phyloP scores from a whole-genome alignment of 2,329 filamentous ascomycete genomes.

The Hypoxylon sp. region DNA sequence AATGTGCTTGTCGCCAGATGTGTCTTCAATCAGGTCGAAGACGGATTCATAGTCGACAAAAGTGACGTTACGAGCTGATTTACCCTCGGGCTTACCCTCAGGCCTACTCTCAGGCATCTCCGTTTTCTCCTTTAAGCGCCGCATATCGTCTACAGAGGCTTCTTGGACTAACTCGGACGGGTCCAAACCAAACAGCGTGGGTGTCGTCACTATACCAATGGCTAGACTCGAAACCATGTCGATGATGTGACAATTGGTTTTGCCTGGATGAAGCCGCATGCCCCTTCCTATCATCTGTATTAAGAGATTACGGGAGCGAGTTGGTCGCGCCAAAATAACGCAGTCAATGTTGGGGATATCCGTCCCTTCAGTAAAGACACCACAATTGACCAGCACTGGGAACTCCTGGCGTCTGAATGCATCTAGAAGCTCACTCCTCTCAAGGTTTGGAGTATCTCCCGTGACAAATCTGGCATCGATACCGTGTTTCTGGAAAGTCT shows the following conservation, averaged over 20 bases:
- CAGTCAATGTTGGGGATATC: conserved; percentile 99
- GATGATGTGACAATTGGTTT: conserved; percentile 92
- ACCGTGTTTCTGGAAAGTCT: conserved; percentile 81
- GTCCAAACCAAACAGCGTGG: conserved; percentile 93
- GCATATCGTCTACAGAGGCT: conserved; percentile 75
- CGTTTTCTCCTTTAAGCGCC: conserved; percentile 65
- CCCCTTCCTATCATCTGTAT: conserved; percentile 98
- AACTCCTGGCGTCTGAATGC: conserved; percentile 83
- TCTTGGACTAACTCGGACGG: conserved; percentile 81
- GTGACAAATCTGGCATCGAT: conserved; percentile 91
- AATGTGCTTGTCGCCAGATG: conserved; percentile 83
- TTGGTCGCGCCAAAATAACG: conserved; percentile 88
- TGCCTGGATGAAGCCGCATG: conserved; percentile 84
- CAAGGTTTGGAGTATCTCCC: conserved; percentile 78
- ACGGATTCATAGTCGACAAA: conserved; percentile 95
- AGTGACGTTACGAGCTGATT: conserved; percentile 66
- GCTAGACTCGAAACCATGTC: conserved; percentile 93
- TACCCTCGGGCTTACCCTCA: conserved; percentile 55
- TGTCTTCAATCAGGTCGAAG: conserved; percentile 90
- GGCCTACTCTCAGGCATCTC: conserved; percentile 47
- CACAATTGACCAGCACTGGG: conserved; percentile 92
- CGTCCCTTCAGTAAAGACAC: conserved; percentile 96
- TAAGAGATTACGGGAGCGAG: conserved; percentile 90
- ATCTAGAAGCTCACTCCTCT: conserved; percentile 78
- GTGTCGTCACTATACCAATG: conserved; percentile 89